phyloP scores from a whole-genome alignment of 495 filamentous ascomycete species.

The Xylaria venustula region DNA sequence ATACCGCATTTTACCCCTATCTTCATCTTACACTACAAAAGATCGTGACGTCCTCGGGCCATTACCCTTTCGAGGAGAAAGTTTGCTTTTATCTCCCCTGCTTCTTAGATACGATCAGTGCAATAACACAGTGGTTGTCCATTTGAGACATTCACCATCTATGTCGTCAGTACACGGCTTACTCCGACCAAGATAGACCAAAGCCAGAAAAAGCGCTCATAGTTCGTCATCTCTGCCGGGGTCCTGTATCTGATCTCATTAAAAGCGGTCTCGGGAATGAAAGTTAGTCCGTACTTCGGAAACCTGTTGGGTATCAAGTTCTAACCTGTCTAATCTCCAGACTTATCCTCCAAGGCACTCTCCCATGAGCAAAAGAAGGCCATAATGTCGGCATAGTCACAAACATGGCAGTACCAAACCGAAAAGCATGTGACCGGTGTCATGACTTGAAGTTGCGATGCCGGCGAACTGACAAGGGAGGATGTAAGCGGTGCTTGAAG shows the following conservation, averaged over 20 bases:
- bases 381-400: too few relatives aligned
- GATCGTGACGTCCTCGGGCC: background rate
- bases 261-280: background rate
- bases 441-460: background rate
- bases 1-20: background rate
- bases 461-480: background rate
- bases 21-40: background rate
- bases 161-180: too few relatives aligned
- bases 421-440: conserved; percentile 9
- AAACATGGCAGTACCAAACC: background rate
- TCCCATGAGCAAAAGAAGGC: background rate
- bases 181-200: background rate
- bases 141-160: background rate
- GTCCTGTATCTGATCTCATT: background rate
- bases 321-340: background rate
- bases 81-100: background rate
- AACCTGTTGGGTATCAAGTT: background rate
- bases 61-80: background rate
- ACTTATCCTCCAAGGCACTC: background rate
- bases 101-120: background rate
- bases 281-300: background rate
- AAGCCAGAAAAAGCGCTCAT: background rate
- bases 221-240: background rate
- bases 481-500: background rate
- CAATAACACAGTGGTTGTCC: background rate